A percentile compares a stretch with the other conserved stretches of the same genome.
phyloP scores from a whole-genome alignment of 805 yeast species.

The Kuraishia capsulata region DNA sequence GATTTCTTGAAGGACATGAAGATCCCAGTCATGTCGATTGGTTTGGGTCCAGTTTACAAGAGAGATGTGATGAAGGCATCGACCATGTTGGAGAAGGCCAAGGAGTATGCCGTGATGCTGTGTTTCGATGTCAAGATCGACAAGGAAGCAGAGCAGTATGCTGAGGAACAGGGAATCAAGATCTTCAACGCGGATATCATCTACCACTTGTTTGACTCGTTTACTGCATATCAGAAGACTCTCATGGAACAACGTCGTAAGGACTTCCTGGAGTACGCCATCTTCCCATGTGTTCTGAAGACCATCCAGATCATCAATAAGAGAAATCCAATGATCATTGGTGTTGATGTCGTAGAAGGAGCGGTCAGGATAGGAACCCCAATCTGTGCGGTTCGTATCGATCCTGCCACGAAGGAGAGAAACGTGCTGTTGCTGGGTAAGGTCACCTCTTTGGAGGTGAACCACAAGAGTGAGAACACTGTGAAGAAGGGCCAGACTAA shows the following conservation, averaged over 20 bases:
- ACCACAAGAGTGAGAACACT: conserved; percentile 71
- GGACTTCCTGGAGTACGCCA: conserved; percentile 81
- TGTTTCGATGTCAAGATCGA: conserved; percentile 97
- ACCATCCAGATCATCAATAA: conserved; percentile 95
- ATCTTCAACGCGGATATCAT: conserved; percentile 95
- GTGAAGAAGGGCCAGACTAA: conserved; percentile 93
- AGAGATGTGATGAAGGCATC: conserved; percentile 97
- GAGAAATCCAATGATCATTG: conserved; percentile 98
- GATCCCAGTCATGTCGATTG: conserved; percentile 98
- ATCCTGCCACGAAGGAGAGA: conserved; percentile 74
- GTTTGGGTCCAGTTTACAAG: conserved; percentile 95
- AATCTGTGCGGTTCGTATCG: conserved; percentile 83
- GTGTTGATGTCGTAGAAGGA: conserved; percentile 96
- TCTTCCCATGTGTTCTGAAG: conserved; percentile 90
- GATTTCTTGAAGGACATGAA: conserved; percentile 98
- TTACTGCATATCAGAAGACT: conserved; percentile 84
- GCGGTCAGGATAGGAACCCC: conserved; percentile 88
- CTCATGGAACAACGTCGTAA: conserved; percentile 84
- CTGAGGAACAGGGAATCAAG: conserved; percentile 84
- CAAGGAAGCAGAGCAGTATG: conserved; percentile 97
- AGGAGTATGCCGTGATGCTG: conserved; percentile 93
- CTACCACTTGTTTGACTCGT: conserved; percentile 92
- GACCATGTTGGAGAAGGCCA: conserved; percentile 94
- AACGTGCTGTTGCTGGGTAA: conserved; percentile 72
- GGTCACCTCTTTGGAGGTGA: conserved; percentile 90